These are phyloP conservation scores for Lotus japonicus DNA, from an alignment of 306 rosid species.

Conservation along the genomic window DNA sequence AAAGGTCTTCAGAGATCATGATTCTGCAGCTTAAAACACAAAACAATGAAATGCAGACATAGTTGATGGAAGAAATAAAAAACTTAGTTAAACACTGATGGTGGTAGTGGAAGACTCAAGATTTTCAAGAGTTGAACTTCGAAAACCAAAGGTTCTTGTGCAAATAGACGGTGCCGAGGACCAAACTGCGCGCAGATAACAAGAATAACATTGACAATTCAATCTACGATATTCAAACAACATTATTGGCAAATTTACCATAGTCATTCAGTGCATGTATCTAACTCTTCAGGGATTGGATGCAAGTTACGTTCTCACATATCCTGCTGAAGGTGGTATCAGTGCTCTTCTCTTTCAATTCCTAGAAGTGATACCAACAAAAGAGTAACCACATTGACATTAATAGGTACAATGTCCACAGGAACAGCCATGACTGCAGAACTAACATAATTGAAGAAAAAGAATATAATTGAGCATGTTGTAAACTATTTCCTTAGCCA, in stretches of 20 bases:
- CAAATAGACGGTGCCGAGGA: conserved; percentile 78
- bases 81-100: conserved; percentile 2
- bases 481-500: background rate
- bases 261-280: too few relatives aligned
- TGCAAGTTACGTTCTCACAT: conserved; percentile 65
- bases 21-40: background rate
- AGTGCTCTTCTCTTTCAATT: conserved; percentile 85
- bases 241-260: background rate
- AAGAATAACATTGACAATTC: background rate
- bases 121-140: conserved; percentile 91
- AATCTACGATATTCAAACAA: too few relatives aligned
- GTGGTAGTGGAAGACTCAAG: conserved; percentile 12
- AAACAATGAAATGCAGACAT: background rate
- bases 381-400: background rate
- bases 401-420: too few relatives aligned
- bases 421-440: too few relatives aligned
- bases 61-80: background rate
- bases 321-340: conserved; percentile 83
- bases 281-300: conserved; percentile 82
- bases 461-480: background rate
- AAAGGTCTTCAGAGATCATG: background rate
- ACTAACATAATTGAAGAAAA: background rate
- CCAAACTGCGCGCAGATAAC: conserved; percentile 81
- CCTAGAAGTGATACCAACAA: conserved; percentile 35
- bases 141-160: conserved; percentile 77